A percentile compares a stretch with the other conserved stretches of the same genome.
Evolutionary conservation across 768 basidiomycete species (phyloP).

Genomic region (Peribolospora baueri): DNA sequence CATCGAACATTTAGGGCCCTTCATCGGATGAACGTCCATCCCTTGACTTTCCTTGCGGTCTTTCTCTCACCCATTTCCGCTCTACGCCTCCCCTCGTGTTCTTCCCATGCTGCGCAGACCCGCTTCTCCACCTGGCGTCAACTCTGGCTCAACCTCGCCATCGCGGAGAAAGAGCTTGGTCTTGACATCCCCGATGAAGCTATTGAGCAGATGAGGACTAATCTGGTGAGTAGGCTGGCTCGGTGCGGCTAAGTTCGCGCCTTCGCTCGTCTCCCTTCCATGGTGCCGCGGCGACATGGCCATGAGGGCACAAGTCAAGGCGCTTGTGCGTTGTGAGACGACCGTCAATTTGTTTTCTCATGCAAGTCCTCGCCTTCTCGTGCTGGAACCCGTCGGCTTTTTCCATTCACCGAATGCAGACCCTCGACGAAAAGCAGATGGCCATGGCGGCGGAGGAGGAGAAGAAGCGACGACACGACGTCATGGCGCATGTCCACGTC

Average conservation of each 20-base stretch:
- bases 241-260: background rate
- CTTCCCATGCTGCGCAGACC: conserved; percentile 30
- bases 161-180: conserved; percentile 87
- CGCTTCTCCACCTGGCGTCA: conserved; percentile 86
- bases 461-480: conserved; percentile 91
- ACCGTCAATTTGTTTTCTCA: background rate
- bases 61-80: too few relatives aligned
- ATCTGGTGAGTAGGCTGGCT: conserved; percentile 35
- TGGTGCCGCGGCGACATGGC: background rate
- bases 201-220: conserved; percentile 78
- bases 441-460: conserved; percentile 77
- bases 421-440: conserved; percentile 70
- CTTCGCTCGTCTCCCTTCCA: background rate
- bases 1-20: background rate
- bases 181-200: conserved; percentile 71
- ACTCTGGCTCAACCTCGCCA: conserved; percentile 87
- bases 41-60: background rate
- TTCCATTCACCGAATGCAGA: conserved; percentile 24
- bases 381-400: background rate
- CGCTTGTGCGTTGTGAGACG: background rate
- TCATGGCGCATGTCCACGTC: conserved; percentile 98
- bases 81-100: background rate
- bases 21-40: background rate
- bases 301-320: too few relatives aligned
- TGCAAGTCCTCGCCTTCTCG: background rate